A percentile compares a stretch with the other conserved stretches of the same genome.
phyloP scores from a whole-genome alignment of 2,329 filamentous ascomycete genomes.

The Laburnicola sp. region DNA sequence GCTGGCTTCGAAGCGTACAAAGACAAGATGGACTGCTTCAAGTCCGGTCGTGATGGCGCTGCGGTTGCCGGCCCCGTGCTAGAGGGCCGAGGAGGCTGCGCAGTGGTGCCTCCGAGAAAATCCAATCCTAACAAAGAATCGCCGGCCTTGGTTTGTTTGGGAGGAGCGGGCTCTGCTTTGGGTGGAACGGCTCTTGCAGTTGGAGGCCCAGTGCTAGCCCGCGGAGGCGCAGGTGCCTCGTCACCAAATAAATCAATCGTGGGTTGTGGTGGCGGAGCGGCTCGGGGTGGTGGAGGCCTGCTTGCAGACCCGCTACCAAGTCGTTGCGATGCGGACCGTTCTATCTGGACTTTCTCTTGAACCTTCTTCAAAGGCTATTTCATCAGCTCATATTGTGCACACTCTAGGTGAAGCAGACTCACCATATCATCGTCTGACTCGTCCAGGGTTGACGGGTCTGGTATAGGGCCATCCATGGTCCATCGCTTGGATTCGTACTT shows the following conservation, averaged over 20 bases:
- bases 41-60: conserved; percentile 78
- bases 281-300: conserved; percentile 46
- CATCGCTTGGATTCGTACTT: conserved; percentile 99
- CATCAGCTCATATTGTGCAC: conserved; percentile 13
- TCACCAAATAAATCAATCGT: conserved; percentile 80
- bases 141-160: conserved; percentile 67
- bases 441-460: conserved; percentile 86
- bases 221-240: conserved; percentile 64
- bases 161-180: conserved; percentile 65
- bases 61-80: conserved; percentile 70
- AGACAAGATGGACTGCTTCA: conserved; percentile 97
- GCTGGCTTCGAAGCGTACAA: conserved; percentile 88
- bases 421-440: conserved; percentile 78
- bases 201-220: conserved; percentile 73
- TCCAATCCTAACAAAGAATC: conserved; percentile 92
- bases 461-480: conserved; percentile 97
- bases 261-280: conserved; percentile 46
- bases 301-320: conserved; percentile 40
- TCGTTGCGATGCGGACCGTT: conserved; percentile 61
- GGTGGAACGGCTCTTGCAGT: conserved; percentile 60
- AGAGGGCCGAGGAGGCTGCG: conserved; percentile 74
- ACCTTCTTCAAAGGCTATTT: conserved; percentile 65
- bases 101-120: conserved; percentile 75
- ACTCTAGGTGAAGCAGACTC: conserved; percentile 52
- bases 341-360: conserved; percentile 70